Evolutionary conservation across 2,329 filamentous ascomycete genomes (phyloP), one percentile per base, ranked within the genome.

Genomic region (Phoma herbarum): DNA sequence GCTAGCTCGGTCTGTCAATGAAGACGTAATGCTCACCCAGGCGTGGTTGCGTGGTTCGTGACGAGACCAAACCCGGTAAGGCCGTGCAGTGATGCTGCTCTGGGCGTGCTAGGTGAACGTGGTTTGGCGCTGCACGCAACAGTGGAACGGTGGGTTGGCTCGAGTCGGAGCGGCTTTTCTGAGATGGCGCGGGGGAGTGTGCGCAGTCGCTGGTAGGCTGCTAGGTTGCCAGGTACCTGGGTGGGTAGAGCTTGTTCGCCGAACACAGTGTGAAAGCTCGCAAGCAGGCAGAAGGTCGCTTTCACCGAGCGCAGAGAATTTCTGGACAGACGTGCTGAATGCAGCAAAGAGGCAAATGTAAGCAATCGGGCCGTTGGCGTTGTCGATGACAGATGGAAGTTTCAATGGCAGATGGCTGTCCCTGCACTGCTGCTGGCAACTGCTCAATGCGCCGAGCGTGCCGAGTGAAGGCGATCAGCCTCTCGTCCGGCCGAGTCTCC

Each of bases 11-110:
- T 67, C 52, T 62, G 74, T 77, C 51, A 47, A 42, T 53, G 45
- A 56, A 56, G 74, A 76, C 70, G 75, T 76, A 77, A 76, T 77
- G 66, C 60, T 61, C 55, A n/a, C n/a, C n/a, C n/a, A n/a, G n/a
- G n/a, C n/a, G n/a, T n/a, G 61, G 63, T 63, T 33, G 57, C 29
- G 59, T 65, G 61, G 64, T 60, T 63, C 63, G 66, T 66, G 65
- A 69, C 65, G 63, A 64, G 22, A 48, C 61, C 37, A 57, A 68
- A 71, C 69, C 10, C 66, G 72, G 70, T 73, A 73, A 69, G 69
- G 66, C 72, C 74, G 74, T 74, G 71, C 73, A 70, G 69, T 67
- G 62, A 49, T 67, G 63, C 63, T 69, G 69, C 60, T 67, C 64
- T 71, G 61, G 72, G 57, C 59, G 60, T 61, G 57, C 67, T 69